A percentile compares a stretch with the other conserved stretches of the same genome.
Conservation (phyloP, 306 rosid genomes). For the Pachyrhizus erosus region DNA sequence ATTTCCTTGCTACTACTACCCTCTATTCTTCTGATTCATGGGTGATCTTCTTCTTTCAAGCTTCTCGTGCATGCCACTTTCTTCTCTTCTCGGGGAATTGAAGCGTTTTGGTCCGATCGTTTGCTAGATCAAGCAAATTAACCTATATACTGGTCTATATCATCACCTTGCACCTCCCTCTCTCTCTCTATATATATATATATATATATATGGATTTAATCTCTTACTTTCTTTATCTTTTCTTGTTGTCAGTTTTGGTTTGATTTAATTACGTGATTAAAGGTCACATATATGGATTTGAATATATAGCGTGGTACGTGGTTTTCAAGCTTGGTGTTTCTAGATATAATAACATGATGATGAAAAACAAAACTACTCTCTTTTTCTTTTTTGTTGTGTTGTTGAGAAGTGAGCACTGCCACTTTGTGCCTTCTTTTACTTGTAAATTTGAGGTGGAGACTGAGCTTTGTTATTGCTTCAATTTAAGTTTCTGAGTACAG, state of each 20-base stretch:
- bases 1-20: background rate
- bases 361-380: background rate
- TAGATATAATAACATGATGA: conserved; percentile 26
- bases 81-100: conserved; percentile 84
- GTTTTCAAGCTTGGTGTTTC: conserved; percentile 27
- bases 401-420: conserved; percentile 24
- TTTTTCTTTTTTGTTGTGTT: background rate
- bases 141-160: background rate
- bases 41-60: conserved; percentile 49
- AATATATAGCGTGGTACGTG: conserved; percentile 22
- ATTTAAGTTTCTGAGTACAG: conserved; percentile 32
- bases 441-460: conserved; percentile 46
- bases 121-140: conserved; percentile 56
- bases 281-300: conserved; percentile 35
- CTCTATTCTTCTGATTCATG: conserved; percentile 26
- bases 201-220: background rate
- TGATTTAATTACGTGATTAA: conserved; percentile 37
- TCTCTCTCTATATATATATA: background rate
- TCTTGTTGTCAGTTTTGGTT: conserved; percentile 3
- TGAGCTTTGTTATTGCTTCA: conserved; percentile 26
- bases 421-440: conserved; percentile 34
- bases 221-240: conserved; percentile 1
- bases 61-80: conserved; percentile 49
- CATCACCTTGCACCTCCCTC: conserved; percentile 19
- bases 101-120: conserved; percentile 84